These are phyloP conservation scores for Zygoascus bituminiphila DNA, from an alignment of 805 yeast species.

Conservation along the genomic window DNA sequence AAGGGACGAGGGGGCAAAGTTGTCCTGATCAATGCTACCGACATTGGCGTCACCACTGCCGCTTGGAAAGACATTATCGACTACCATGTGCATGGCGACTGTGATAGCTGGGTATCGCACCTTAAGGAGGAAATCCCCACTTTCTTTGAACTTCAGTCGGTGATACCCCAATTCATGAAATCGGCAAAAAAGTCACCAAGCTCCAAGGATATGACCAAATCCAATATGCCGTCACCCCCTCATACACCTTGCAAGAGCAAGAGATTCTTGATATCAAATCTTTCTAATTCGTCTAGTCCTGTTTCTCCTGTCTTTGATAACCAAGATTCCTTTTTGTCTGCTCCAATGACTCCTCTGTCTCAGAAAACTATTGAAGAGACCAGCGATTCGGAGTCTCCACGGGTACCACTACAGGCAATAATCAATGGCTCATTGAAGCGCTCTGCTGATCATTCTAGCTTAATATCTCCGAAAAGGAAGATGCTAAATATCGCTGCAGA, in stretches of 20 bases:
- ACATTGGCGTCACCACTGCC: slow-evolving; percentile 38
- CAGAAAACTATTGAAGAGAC: background rate
- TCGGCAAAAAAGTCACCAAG: background rate
- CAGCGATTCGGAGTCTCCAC: background rate
- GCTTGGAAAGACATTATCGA: slow-evolving; percentile 70
- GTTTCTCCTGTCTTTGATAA: background rate
- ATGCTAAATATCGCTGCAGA: background rate
- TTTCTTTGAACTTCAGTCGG: slow-evolving; percentile 9
- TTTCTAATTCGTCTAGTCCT: background rate
- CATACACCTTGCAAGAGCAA: background rate
- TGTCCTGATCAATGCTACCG: slow-evolving; percentile 64
- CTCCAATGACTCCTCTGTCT: slow-evolving; percentile 1
- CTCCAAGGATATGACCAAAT: background rate
- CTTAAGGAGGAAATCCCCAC: slow-evolving; percentile 9
- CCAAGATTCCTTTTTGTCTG: background rate
- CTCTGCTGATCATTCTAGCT: background rate
- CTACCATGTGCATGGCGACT: slow-evolving; percentile 69
- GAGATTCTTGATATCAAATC: background rate
- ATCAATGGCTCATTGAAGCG: background rate
- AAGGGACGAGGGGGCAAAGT: slow-evolving; percentile 78
- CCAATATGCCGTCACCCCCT: slow-evolving; percentile 1
- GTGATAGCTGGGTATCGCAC: slow-evolving; percentile 65
- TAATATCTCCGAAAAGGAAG: background rate
- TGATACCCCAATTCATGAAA: background rate
- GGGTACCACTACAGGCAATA: slow-evolving; percentile 1